A percentile compares a stretch with the other conserved stretches of the same genome.
Evolutionary conservation across 1,284 basidiomycete species (phyloP).

Genomic region (Porodaedalea pini): DNA sequence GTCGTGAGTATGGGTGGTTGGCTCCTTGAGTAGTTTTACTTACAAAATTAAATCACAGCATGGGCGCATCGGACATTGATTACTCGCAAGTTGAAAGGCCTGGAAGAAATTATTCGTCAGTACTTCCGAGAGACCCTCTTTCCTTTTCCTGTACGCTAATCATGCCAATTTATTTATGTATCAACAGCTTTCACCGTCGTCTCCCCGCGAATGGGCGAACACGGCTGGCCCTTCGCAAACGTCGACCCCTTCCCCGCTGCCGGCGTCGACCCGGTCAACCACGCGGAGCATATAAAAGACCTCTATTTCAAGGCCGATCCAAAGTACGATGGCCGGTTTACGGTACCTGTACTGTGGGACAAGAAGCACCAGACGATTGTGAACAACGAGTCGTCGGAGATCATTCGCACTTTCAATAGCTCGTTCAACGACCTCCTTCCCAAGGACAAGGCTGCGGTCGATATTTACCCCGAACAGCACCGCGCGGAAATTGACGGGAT

Average conservation of each 20-base stretch:
- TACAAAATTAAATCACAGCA: constrained; percentile 40
- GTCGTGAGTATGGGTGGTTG: constrained; percentile 52
- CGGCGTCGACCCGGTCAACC: constrained; percentile 68
- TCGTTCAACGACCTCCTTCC: constrained; percentile 76
- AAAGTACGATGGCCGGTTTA: constrained; percentile 71
- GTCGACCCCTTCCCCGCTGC: constrained; percentile 70
- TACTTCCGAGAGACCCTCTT: constrained; percentile 13
- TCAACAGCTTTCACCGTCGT: constrained; percentile 71
- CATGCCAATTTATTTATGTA: neutral
- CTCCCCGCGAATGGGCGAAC: constrained; percentile 79
- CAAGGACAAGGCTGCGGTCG: constrained; percentile 59
- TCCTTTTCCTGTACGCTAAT: neutral
- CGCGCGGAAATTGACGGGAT: constrained; percentile 78
- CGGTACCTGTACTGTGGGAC: constrained; percentile 95
- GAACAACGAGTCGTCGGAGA: constrained; percentile 92
- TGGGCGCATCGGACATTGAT: constrained; percentile 95
- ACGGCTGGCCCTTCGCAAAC: constrained; percentile 87
- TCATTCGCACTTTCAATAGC: constrained; percentile 88
- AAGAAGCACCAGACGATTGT: constrained; percentile 88
- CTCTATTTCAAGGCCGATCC: constrained; percentile 80
- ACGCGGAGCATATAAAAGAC: constrained; percentile 74
- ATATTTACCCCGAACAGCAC: constrained; percentile 76
- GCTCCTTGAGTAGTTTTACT: neutral
- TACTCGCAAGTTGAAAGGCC: constrained; percentile 84
- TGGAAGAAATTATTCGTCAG: constrained; percentile 81